Evolutionary conservation across 2,329 filamentous ascomycete species (phyloP), one percentile per base, ranked within the genome.

Genomic region (Penicillium nordicum): DNA sequence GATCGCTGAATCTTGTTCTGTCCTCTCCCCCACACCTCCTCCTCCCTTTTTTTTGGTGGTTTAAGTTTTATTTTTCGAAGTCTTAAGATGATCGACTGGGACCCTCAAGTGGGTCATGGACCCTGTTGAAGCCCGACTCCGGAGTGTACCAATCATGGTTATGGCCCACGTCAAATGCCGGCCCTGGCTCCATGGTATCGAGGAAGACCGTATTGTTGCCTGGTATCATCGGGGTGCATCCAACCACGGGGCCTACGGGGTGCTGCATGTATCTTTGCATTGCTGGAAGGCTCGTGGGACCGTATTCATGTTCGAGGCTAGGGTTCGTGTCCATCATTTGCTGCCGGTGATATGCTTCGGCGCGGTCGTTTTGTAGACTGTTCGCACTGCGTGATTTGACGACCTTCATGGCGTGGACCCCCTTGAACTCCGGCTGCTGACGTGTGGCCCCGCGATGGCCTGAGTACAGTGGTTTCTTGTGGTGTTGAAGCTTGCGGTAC

Each of bases 401-500:
- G 21, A 69, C 64, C 59, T 73, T 75, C 16, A 71, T 68, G 38
- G 74, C 72, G 57, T 70, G 75, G 8, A 75, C 74, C 14, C 74
- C 75, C 60, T 71, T 76, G 10, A 73, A 72, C 53, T 74, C 76
- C 32, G 76, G 75, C 49, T 69, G 67, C 59, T 76, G 75, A 55
- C 74, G 72, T 57, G 74, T 69, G 54, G 73, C 69, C 18, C 71
- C 71, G 30, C 74, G 70, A 21, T 68, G 62, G n/a, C 78, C 72
- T 37, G 72, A 69, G 57, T 63, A 70, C 38, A 64, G 61, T n/a
- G 64, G 55, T 58, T 74, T 77, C 60, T 76, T 80, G 59, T 67
- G 68, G 53, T 69, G 69, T 10, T 51, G 49, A 14, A 55, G 16
- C 69, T 86, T 87, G 62, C 88, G 84, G 72, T 89, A 92, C 61